Evolutionary conservation across 208 protist species (phyloP), one percentile per base, ranked within the genome.

Genomic region (Crithidia mellificae): DNA sequence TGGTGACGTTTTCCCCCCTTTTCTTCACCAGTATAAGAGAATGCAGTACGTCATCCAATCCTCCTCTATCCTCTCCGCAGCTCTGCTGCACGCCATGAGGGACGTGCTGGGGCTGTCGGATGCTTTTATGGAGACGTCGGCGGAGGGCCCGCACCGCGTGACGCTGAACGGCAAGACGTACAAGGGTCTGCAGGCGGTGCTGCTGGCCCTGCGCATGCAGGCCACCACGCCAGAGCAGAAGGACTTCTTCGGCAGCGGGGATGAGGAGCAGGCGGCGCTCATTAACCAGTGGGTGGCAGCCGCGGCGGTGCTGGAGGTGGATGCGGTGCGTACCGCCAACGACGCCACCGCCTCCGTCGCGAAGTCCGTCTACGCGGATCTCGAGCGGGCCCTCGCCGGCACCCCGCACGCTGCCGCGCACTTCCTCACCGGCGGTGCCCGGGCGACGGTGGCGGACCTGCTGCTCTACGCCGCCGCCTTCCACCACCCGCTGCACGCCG

Each of bases 381-480:
- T 88, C 54, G 87, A 92, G 66, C 57, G 51, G 14, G 74, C 72
- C 39, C 56, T 92, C 3, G 77, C 81, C 19, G 39, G 54, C 2
- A 54, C 36, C 30, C 22, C 63, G 30, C 59, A 72, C 19, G 63
- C 78, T 14, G 25, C 57, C 1, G 50, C 78, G 30, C 53, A 59
- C 27, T 90, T 81, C 46, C 66, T 91, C 22, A 76, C 77, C n/a
- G 74, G 77, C 56, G 84, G 81, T 9, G 59, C 66, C 5, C 71
- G 68, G 15, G 83, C 88, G 1, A 90, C 85, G 4, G 67, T 94
- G 32, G 88, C 85, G 17, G 88, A 94, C 51, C 54, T 94, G 20
- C 72, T 94, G 6, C 43, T 94, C 27, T 92, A 90, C 65, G 78
- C 77, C 29, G 83, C 88, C 9, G 68, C 85, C 24, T 80, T 83